Base-by-base conservation (phyloP, 768 basidiomycete species). In the Chlorophyllum brunneum region DNA sequence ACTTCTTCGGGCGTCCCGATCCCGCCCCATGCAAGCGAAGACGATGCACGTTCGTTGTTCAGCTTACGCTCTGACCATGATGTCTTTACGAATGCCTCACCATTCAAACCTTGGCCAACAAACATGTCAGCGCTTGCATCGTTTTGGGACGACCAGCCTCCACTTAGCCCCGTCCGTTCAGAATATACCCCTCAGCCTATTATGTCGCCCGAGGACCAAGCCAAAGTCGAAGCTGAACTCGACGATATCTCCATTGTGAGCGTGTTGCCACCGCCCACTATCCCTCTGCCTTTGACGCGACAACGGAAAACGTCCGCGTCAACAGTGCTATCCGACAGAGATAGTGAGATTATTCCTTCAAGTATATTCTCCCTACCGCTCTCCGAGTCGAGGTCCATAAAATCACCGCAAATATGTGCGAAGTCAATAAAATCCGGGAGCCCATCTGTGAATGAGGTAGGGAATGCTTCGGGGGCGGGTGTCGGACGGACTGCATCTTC, bases 161-260 rank as follows among this genome's bases (percentile, higher is more conserved):
- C 73, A 5, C 61, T 56, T 38, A 75, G 73, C 53, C 71, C 73
- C 41, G 55, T 56, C 11, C 60, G 61, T 20, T 49, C 62, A 13
- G 83, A 84, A 24, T 82, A 83, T 63, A 71, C 68, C 4, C 82
- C 83, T 6, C 81, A 85, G 61, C 78, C 78, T 34, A 87, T 86
- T 55, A 76, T 86, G 76, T 81, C 83, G 13, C 79, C 82, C 20
- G 82, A 80, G 15, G 82, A 85, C 51, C 75, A 85, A 71, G 74
- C 80, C 18, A 73, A 75, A 63, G 66, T 86, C 8, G 84, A 85
- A 59, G 81, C 37, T 4, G 48, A 50, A 13, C 48, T 52, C 26
- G 44, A 50, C 29, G 29, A 52, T 9, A 33, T 29, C 13, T 52
- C 58, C n/a, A 16, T 48, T 34, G 15, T 55, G 30, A 51, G 51